A percentile compares a stretch with the other conserved stretches of the same genome.
phyloP scores from a whole-genome alignment of 148 eudicot species.

The Nyssa sinensis region DNA sequence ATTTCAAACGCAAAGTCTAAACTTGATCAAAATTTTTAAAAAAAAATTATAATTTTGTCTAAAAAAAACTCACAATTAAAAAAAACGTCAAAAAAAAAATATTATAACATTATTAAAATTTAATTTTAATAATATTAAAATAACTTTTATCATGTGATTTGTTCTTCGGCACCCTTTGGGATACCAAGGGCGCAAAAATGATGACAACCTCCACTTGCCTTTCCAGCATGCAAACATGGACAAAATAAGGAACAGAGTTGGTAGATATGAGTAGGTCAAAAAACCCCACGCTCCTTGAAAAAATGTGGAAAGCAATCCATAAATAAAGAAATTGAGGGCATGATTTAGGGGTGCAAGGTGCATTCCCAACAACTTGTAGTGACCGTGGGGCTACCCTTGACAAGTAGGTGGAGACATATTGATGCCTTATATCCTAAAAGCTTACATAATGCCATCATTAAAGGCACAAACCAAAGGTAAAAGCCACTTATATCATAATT shows the following conservation, averaged over 20 bases:
- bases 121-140: too few relatives aligned
- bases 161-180: too few relatives aligned
- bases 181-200: background rate
- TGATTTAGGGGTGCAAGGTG: slow-evolving; percentile 7
- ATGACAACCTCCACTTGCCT: background rate
- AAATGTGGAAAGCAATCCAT: background rate
- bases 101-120: too few relatives aligned
- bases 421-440: slow-evolving; percentile 41
- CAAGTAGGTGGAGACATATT: slow-evolving; percentile 34
- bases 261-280: background rate
- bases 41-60: too few relatives aligned
- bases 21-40: too few relatives aligned
- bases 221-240: background rate
- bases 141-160: too few relatives aligned
- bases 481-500: slow-evolving; percentile 11
- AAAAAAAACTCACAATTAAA: too few relatives aligned
- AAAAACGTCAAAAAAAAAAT: too few relatives aligned
- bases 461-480: slow-evolving; percentile 28
- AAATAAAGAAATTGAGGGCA: background rate
- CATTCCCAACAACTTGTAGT: slow-evolving; percentile 1
- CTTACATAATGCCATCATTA: slow-evolving; percentile 47
- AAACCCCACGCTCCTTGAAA: background rate
- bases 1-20: too few relatives aligned
- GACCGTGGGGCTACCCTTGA: slow-evolving; percentile 5
- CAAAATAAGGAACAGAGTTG: too few relatives aligned